Conservation (phyloP, 2,329 filamentous ascomycete genomes). For the Botryotinia globosa region DNA sequence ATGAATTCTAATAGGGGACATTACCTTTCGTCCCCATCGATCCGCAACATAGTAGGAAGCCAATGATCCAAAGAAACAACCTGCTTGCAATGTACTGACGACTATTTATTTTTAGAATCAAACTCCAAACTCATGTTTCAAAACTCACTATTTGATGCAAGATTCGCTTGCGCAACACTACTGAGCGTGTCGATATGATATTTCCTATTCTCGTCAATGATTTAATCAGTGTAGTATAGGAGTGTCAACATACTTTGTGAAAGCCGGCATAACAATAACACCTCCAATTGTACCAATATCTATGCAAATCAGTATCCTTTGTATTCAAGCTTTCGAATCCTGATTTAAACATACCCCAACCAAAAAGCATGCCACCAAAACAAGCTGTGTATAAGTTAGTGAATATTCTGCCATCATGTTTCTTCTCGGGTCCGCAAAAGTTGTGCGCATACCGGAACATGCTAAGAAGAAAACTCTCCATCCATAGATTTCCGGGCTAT, state of each 20-base stretch:
- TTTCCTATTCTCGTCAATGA: constrained; percentile 35
- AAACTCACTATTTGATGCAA: constrained; percentile 50
- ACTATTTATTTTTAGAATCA: constrained; percentile 40
- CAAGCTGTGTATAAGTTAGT: constrained; percentile 44
- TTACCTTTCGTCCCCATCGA: constrained; percentile 34
- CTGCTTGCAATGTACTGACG: constrained; percentile 68
- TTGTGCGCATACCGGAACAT: constrained; percentile 38
- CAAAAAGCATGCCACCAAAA: constrained; percentile 64
- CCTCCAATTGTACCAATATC: constrained; percentile 76
- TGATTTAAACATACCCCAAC: constrained; percentile 44
- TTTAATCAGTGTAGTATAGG: too few relatives aligned
- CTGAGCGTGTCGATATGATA: constrained; percentile 40
- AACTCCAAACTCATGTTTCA: not conserved
- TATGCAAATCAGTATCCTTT: not conserved
- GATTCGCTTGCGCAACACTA: constrained; percentile 43
- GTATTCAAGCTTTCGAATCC: not conserved
- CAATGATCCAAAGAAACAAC: constrained; percentile 64
- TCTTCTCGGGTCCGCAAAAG: not conserved
- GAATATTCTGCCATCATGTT: not conserved
- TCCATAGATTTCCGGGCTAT: constrained; percentile 40
- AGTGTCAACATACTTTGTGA: constrained; percentile 47
- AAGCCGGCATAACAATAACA: constrained; percentile 66
- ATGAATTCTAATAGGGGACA: not conserved
- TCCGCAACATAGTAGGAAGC: constrained; percentile 44
- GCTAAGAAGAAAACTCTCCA: constrained; percentile 65